Evolutionary conservation across 306 rosid species (phyloP), one percentile per base, ranked within the genome.

Genomic region (Biancaea sappan): DNA sequence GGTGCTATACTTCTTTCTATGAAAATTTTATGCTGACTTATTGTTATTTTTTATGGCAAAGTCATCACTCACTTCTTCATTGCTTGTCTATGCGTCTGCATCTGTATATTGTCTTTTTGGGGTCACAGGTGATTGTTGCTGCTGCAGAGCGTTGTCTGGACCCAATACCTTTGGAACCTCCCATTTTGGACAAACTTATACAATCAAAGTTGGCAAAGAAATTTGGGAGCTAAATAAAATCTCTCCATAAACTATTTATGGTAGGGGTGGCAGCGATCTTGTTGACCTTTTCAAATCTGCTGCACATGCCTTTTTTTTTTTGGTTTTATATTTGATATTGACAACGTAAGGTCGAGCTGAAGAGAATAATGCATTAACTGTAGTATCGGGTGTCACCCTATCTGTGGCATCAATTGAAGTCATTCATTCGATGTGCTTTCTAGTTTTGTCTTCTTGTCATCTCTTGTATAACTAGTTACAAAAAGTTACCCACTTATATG

Each of bases 61-160:
- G 51, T 65, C 40, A 53, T 74, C 11, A 4, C 15, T 41, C 16
- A 24, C 56, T 75, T 57, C 74, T 74, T 26, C 19, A 9, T 32
- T 8, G 5, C 34, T 60, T 61, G 58, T 40, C 51, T 61, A 8
- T 59, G 67, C 19, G 13, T 62, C 62, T 60, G 31, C 63, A 26
- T 38, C 38, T 58, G 15, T 48, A 35, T 60, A 35, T 66, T 40
- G 46, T 8, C 16, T 48, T 4, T 50, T 64, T 70, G 41, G 69
- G 73, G 28, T 70, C 71, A 77, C 90, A 94, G 98, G 96, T 88
- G 81, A 85, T 91, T 80, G 95, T 94, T 61, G 95, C 93, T 64
- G 88, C 92, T 13, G 88, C 96, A 32, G 96, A 94, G 82, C 93
- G 98, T 60, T 88, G 97, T 79, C 97, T 94, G 9, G 98, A 94